Conservation (phyloP, 148 eudicot species). For the Amaranthus hypochondriacus region DNA sequence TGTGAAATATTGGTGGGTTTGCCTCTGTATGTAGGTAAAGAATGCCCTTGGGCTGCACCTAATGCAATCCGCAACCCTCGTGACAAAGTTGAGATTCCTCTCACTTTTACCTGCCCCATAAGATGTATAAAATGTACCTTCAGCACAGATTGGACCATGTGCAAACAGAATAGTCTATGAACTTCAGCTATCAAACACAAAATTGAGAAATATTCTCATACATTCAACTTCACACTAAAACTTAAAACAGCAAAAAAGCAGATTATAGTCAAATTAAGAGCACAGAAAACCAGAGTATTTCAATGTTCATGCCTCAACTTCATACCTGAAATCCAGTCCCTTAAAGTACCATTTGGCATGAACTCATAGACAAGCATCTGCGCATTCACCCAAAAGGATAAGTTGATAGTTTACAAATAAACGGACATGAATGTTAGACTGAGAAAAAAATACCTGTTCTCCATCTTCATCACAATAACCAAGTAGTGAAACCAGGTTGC, state of each 20-base stretch:
- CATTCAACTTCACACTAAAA: too few species aligned
- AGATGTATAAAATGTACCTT: not conserved
- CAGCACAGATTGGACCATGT: not conserved
- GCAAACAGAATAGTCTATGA: too few species aligned
- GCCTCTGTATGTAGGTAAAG: conserved; percentile 92
- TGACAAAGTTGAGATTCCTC: conserved; percentile 47
- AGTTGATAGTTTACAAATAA: not conserved
- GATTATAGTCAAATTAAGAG: not conserved
- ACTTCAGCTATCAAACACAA: too few species aligned
- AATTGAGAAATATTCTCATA: too few species aligned
- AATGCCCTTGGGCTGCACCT: conserved; percentile 73
- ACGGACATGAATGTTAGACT: not conserved
- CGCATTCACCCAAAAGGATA: conserved; percentile 15
- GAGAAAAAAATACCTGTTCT: conserved; percentile 57
- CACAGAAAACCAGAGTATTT: not conserved
- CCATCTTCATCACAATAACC: conserved; percentile 76
- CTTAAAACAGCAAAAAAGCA: not conserved
- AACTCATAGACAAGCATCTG: conserved; percentile 92
- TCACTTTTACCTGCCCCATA: conserved; percentile 42
- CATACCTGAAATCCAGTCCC: conserved; percentile 79
- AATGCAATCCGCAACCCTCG: conserved; percentile 68
- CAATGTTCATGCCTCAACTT: conserved; percentile 4
- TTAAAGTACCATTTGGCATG: conserved; percentile 78
- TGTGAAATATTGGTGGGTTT: conserved; percentile 85
- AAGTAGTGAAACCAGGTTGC: conserved; percentile 70